These are phyloP conservation scores for Abrus pulchellus DNA, from an alignment of 306 rosid species.

Conservation along the genomic window DNA sequence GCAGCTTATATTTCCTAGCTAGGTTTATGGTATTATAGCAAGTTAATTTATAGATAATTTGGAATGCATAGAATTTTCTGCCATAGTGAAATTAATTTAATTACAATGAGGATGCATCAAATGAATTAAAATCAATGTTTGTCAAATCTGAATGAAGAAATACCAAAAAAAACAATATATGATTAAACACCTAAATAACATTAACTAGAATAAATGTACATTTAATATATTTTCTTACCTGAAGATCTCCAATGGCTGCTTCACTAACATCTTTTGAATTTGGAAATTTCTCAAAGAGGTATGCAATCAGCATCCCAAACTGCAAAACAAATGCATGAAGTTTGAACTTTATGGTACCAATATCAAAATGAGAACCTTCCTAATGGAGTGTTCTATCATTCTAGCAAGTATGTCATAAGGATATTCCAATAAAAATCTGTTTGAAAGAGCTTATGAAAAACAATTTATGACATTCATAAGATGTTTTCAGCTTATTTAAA, in stretches of 20 bases:
- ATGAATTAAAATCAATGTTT: constrained; percentile 12
- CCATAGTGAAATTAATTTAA: constrained; percentile 21
- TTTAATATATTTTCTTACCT: constrained; percentile 62
- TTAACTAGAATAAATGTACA: constrained; percentile 20
- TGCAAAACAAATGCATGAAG: constrained; percentile 59
- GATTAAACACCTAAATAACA: constrained; percentile 27
- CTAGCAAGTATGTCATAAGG: constrained; percentile 26
- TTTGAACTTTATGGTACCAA: constrained; percentile 44
- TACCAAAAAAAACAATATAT: constrained; percentile 2
- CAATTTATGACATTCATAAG: too few species aligned
- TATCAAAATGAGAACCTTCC: constrained; percentile 35
- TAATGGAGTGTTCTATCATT: constrained; percentile 16
- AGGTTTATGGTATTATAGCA: constrained; percentile 25
- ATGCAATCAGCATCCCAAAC: constrained; percentile 96
- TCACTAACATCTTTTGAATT: constrained; percentile 72
- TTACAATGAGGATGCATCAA: constrained; percentile 16
- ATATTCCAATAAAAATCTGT: background rate
- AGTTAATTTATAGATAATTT: constrained; percentile 17
- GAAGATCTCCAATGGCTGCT: constrained; percentile 88
- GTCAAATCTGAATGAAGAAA: constrained; percentile 34
- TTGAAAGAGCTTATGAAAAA: too few species aligned
- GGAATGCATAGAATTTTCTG: constrained; percentile 10
- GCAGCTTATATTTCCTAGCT: constrained; percentile 21
- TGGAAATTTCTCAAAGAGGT: constrained; percentile 85
- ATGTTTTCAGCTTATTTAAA: too few species aligned